Evolutionary conservation across 768 basidiomycete species (phyloP).

Genomic region (Hericium rajendrae): DNA sequence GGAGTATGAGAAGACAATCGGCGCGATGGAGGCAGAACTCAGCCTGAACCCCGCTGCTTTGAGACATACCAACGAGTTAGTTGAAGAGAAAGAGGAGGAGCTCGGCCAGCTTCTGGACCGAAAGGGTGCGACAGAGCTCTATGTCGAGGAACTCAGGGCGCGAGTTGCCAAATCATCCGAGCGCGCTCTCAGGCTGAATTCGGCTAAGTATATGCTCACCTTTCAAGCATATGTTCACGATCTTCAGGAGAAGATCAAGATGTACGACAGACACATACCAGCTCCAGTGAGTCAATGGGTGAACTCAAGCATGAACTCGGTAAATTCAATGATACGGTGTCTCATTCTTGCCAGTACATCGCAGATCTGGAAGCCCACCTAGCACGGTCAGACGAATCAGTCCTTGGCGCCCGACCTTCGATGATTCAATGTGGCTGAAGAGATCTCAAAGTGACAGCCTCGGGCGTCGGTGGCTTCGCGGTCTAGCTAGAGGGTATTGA

Average conservation of each 20-base stretch:
- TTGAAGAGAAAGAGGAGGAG: constrained; percentile 86
- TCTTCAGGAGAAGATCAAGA: constrained; percentile 85
- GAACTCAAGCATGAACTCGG: constrained; percentile 80
- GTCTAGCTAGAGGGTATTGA: no score
- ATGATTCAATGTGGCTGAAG: no score
- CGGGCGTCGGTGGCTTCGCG: no score
- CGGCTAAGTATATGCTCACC: constrained; percentile 11
- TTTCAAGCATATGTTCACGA: constrained; percentile 87
- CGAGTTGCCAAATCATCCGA: constrained; percentile 78
- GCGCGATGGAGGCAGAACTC: constrained; percentile 88
- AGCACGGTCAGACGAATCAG: constrained; percentile 67
- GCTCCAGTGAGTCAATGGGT: constrained; percentile 67
- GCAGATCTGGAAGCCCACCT: constrained; percentile 79
- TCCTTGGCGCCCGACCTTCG: no score
- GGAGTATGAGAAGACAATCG: constrained; percentile 97
- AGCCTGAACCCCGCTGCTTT: constrained; percentile 80
- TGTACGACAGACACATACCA: constrained; percentile 66
- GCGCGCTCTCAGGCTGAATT: constrained; percentile 25
- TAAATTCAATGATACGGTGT: constrained; percentile 68
- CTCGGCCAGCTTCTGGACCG: constrained; percentile 53
- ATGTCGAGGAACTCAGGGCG: constrained; percentile 76
- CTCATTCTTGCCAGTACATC: constrained; percentile 68
- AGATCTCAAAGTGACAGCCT: no score
- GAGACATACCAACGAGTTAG: constrained; percentile 84
- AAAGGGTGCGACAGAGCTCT: constrained; percentile 71